Percentiles rank a stretch among this genome's conserved stretches.
Conservation (phyloP, 257 asterid species). For the Eustoma russellianum region DNA sequence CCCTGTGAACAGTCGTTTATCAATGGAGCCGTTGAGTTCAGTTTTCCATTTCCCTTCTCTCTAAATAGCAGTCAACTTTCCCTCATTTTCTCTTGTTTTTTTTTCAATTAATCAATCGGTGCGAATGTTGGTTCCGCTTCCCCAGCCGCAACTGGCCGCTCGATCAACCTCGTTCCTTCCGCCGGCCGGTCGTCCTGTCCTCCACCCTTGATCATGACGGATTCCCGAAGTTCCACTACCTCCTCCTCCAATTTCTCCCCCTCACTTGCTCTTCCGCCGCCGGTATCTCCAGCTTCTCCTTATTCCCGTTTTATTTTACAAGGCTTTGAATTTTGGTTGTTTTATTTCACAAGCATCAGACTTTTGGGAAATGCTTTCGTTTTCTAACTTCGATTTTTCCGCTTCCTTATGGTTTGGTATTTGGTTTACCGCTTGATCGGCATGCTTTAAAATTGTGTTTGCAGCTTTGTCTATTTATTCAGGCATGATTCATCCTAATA, state of each 20-base stretch:
- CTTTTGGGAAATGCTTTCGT: not conserved
- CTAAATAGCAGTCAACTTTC: too few relatives aligned
- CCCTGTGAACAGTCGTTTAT: too few relatives aligned
- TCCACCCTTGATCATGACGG: slow-evolving; percentile 14
- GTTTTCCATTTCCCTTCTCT: too few relatives aligned
- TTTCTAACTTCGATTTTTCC: not conserved
- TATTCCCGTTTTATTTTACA: too few relatives aligned
- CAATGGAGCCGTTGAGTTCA: too few relatives aligned
- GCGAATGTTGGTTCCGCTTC: too few relatives aligned
- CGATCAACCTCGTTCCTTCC: not conserved
- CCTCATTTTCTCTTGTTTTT: too few relatives aligned
- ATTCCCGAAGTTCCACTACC: slow-evolving; percentile 19
- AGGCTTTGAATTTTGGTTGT: not conserved
- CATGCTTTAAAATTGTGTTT: not conserved
- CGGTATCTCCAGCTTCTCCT: slow-evolving; percentile 3
- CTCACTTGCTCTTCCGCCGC: slow-evolving; percentile 11
- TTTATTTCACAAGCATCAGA: not conserved
- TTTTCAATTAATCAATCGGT: too few relatives aligned
- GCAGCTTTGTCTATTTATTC: not conserved
- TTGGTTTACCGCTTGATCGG: not conserved
- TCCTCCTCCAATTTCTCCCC: slow-evolving; percentile 24
- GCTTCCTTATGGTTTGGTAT: too few relatives aligned
- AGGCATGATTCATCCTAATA: too few relatives aligned
- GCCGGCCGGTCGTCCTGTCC: not conserved
- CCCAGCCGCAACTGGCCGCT: too few relatives aligned